Conservation (phyloP, 805 yeast genomes). For the Starmerella stigmatis region DNA sequence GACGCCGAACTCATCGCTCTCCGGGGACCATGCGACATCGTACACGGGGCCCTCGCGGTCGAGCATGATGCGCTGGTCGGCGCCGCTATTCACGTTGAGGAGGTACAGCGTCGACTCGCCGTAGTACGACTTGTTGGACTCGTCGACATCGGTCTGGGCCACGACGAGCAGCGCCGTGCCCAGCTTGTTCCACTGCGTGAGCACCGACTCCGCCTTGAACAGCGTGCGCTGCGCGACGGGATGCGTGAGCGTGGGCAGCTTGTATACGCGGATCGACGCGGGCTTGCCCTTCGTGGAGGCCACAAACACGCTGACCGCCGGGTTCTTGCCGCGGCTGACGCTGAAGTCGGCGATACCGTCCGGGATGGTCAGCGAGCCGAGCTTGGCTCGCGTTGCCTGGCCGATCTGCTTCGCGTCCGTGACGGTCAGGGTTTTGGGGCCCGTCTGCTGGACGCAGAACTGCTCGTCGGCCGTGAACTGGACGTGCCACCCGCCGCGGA, state of each 20-base stretch:
- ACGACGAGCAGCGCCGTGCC: conserved; percentile 91
- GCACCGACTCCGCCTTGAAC: conserved; percentile 92
- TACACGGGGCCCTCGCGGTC: conserved; percentile 95
- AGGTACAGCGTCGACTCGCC: conserved; percentile 91
- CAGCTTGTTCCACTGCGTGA: conserved; percentile 81
- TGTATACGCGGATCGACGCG: conserved; percentile 74
- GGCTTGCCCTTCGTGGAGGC: conserved; percentile 85
- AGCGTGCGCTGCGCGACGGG: conserved; percentile 80
- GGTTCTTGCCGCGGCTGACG: conserved; percentile 78
- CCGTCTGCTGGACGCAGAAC: conserved; percentile 48
- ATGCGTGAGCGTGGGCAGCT: conserved; percentile 60
- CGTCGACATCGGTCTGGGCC: conserved; percentile 92
- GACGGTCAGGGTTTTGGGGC: conserved; percentile 49
- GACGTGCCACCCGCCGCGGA: conserved; percentile 60
- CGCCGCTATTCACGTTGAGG: conserved; percentile 76
- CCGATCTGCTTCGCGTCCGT: conserved; percentile 40
- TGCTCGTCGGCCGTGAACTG: conserved; percentile 78
- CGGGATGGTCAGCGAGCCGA: conserved; percentile 46
- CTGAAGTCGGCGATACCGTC: conserved; percentile 49
- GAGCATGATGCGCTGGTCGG: conserved; percentile 71
- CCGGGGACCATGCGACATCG: conserved; percentile 95
- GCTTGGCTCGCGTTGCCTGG: conserved; percentile 34
- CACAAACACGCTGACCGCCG: conserved; percentile 79
- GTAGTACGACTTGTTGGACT: conserved; percentile 85
- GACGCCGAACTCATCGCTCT: conserved; percentile 93